These are phyloP conservation scores for Xylariaceae sp. DNA, from an alignment of 2,329 filamentous ascomycete genomes.

Conservation along the genomic window DNA sequence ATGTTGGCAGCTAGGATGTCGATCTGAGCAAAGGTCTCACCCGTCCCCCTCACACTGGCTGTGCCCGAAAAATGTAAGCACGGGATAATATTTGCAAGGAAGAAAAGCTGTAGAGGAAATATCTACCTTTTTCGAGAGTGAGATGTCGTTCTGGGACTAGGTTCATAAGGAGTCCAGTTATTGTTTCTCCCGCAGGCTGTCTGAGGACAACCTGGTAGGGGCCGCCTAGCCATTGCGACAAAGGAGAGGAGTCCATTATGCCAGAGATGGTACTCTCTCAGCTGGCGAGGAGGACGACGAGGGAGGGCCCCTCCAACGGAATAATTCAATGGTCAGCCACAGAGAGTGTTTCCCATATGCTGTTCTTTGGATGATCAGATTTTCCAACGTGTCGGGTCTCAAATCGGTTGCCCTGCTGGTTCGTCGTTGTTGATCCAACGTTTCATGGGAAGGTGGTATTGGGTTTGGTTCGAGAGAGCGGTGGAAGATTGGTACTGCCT, in stretches of 20 bases:
- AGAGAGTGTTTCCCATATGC: no score
- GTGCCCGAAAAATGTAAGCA: not conserved
- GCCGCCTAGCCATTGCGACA: conserved; percentile 27
- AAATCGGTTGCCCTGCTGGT: no score
- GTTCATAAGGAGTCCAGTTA: conserved; percentile 21
- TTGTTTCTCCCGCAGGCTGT: conserved; percentile 21
- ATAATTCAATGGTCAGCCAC: no score
- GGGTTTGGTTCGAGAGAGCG: no score
- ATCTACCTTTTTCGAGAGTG: conserved; percentile 23
- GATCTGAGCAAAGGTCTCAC: conserved; percentile 16
- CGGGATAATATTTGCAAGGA: conserved; percentile 1
- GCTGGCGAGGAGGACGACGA: no score
- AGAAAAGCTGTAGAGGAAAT: not conserved
- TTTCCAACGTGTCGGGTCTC: no score
- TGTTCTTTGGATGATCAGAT: no score
- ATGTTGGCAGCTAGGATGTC: conserved; percentile 26
- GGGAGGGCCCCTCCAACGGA: no score
- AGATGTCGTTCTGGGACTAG: conserved; percentile 26
- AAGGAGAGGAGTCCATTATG: conserved; percentile 18
- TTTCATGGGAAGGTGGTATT: no score
- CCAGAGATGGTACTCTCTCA: no score
- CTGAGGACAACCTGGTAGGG: conserved; percentile 23
- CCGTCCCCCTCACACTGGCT: conserved; percentile 20
- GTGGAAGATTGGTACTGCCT: no score
- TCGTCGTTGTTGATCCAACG: no score